phyloP scores from a whole-genome alignment of 2,329 filamentous ascomycete genomes.

The Periconia macrospinosa region DNA sequence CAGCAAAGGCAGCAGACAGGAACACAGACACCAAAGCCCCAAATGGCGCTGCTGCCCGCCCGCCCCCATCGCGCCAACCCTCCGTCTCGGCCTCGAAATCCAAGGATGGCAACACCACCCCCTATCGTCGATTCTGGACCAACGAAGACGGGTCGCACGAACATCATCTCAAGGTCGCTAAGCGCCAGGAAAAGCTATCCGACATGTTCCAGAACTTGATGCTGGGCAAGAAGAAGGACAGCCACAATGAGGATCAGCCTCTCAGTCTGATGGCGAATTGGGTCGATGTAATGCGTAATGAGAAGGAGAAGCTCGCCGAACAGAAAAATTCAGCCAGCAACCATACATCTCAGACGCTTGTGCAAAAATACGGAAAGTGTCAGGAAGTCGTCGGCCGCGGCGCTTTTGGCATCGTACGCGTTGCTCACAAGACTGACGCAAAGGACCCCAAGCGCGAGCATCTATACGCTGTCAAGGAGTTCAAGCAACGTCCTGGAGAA shows the following conservation, averaged over 20 bases:
- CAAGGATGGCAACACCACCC: constrained; percentile 26
- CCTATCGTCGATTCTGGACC: constrained; percentile 57
- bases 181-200: constrained; percentile 90
- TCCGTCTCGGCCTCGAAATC: constrained; percentile 35
- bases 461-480: constrained; percentile 97
- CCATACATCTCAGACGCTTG: constrained; percentile 75
- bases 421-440: constrained; percentile 92
- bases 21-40: constrained; percentile 21
- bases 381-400: constrained; percentile 95
- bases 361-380: constrained; percentile 98
- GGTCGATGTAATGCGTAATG: constrained; percentile 90
- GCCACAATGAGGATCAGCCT: constrained; percentile 70
- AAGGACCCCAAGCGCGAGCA: constrained; percentile 78
- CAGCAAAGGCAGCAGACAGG: constrained; percentile 28
- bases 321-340: constrained; percentile 75
- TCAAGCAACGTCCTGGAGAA: constrained; percentile 89
- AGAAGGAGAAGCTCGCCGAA: constrained; percentile 73
- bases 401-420: constrained; percentile 94
- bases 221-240: constrained; percentile 77
- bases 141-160: constrained; percentile 73
- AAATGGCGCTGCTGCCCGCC: constrained; percentile 31
- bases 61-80: constrained; percentile 17
- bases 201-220: constrained; percentile 89
- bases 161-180: constrained; percentile 85
- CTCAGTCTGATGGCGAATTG: constrained; percentile 92